A percentile compares a stretch with the other conserved stretches of the same genome.
These are phyloP conservation scores for Echeveria elegans DNA, from an alignment of 164 flowering plant genomes.

Conservation along the genomic window DNA sequence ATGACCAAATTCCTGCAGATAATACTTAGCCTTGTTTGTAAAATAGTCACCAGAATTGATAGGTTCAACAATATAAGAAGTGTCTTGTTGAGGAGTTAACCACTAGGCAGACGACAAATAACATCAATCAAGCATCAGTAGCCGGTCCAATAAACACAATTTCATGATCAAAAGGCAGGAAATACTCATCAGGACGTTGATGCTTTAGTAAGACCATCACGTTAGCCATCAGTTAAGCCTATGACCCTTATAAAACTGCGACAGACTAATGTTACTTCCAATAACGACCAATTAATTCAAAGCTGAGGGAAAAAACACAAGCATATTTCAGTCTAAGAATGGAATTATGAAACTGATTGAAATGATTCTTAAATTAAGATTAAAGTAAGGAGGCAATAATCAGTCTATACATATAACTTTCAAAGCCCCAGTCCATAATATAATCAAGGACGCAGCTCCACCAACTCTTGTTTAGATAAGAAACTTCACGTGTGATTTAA, in stretches of 20 bases:
- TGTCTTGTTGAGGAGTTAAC: neutral
- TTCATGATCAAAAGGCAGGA: no score
- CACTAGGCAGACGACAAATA: neutral
- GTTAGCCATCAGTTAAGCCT: no score
- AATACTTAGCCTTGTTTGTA: constrained; percentile 1
- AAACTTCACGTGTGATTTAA: neutral
- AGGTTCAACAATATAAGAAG: neutral
- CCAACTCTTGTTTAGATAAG: neutral
- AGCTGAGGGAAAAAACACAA: no score
- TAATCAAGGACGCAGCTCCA: neutral
- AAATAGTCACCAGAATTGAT: neutral
- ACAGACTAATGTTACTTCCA: no score
- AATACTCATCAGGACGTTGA: no score
- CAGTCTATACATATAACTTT: neutral
- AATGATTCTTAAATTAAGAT: neutral
- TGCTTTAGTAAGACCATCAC: no score
- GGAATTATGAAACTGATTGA: neutral
- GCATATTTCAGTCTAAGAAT: no score
- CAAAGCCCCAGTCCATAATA: neutral
- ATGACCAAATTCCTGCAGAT: constrained; percentile 88
- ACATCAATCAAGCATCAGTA: constrained; percentile 1
- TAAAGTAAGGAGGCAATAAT: neutral
- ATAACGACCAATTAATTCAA: no score
- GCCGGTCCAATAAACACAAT: neutral
- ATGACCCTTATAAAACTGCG: no score